Base-by-base conservation (phyloP, 805 yeast species). In the Barnettozyma californica region DNA sequence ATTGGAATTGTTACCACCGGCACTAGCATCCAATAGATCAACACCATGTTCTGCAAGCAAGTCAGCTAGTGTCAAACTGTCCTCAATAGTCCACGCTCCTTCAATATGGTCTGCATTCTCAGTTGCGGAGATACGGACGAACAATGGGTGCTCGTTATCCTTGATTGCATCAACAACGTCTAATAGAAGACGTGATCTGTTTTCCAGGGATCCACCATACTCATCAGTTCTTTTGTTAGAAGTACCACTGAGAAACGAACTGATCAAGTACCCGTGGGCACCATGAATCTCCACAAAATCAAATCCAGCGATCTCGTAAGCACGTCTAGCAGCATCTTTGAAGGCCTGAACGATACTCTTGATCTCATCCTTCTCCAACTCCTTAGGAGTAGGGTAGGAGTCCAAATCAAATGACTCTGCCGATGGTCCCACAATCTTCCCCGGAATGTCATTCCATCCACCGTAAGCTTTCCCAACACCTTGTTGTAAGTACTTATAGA, bases 121-220 rank as follows among this genome's bases (percentile, higher is more conserved):
- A 11, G 52, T 26, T 18, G 54, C 57, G 5, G 60, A 56, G 18
- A 54, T 33, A 50, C 60, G 55, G 9, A 53, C 57, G 23, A 76
- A 75, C 10, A 80, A 47, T 4, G 83, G 80, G 37, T 67, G 53
- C 8, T 41, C 43, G 26, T 53, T 52, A 29, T 37, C 29, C 51
- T 69, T 66, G 35, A 79, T 58, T n/a, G 68, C 72, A 41, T 71
- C 76, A n/a, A 78, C 61, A 18, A 76, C 58, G 53, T 82, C 83
- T 27, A 74, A 53, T 9, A 74, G 53, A 45, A 82, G 68, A 41
- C 81, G 65, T 9, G 68, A 68, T 53, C 87, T 72, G 63, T 80
- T 80, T 57, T 80, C 85, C 46, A 80, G 68, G 2, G 76, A 66
- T 6, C 87, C 87, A 41, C 87, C 88, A 54, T 81, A 83, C 53